Evolutionary conservation across 1,284 basidiomycete species (phyloP).

Genomic region (Rhodotorula sp.): DNA sequence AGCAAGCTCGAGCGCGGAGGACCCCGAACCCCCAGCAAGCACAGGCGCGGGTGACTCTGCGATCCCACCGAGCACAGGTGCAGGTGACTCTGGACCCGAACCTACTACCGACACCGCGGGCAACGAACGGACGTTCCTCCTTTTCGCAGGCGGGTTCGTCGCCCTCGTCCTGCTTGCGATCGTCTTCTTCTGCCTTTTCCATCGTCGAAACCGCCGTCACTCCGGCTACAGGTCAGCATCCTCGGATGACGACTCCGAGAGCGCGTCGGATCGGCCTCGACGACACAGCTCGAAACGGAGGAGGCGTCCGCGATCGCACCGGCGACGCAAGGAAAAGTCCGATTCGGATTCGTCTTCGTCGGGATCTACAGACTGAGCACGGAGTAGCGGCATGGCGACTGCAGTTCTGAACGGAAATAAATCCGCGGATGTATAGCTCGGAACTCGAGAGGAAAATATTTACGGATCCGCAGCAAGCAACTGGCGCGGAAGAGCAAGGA

Average conservation of each 20-base stretch:
- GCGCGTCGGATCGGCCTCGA: not conserved
- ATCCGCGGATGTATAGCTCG: no score
- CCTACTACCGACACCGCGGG: not conserved
- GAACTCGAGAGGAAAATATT: no score
- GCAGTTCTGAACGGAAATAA: no score
- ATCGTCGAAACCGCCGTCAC: not conserved
- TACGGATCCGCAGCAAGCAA: no score
- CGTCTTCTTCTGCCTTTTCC: not conserved
- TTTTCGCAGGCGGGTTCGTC: slow-evolving; percentile 1
- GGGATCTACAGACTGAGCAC: no score
- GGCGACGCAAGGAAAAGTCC: not conserved
- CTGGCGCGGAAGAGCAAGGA: no score
- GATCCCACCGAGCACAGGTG: not conserved
- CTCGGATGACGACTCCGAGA: not conserved
- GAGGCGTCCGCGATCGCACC: not conserved
- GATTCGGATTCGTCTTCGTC: not conserved
- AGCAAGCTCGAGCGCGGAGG: not conserved
- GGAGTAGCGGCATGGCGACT: no score
- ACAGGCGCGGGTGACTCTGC: not conserved
- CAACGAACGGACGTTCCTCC: not conserved
- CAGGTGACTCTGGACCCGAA: not conserved
- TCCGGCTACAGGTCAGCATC: not conserved
- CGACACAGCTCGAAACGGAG: not conserved
- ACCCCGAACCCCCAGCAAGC: no score
- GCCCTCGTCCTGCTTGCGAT: not conserved